Conservation (phyloP, 495 filamentous ascomycete genomes). For the Neurospora intermedia region DNA sequence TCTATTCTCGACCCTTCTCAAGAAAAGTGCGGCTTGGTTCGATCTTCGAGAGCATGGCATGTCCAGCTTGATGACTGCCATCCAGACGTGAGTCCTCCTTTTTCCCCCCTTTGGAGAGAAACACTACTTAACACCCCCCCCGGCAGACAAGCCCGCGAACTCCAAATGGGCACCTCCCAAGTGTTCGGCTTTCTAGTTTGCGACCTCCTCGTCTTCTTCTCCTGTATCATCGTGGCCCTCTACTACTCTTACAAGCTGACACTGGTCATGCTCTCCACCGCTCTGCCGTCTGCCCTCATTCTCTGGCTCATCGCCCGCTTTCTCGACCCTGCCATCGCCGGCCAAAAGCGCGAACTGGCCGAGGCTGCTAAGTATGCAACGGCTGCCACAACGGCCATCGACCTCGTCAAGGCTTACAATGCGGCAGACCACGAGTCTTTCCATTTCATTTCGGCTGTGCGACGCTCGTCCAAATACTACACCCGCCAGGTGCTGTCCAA, state of each 20-base stretch:
- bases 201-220: constrained; percentile 47
- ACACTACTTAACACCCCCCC: neutral
- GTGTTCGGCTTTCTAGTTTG: constrained; percentile 61
- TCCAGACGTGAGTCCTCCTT: constrained; percentile 57
- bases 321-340: constrained; percentile 55
- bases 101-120: neutral
- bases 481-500: constrained; percentile 54
- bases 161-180: constrained; percentile 70
- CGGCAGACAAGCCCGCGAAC: constrained; percentile 64
- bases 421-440: constrained; percentile 57
- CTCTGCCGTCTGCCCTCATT: constrained; percentile 55
- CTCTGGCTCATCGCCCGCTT: constrained; percentile 47
- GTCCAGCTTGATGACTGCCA: constrained; percentile 53
- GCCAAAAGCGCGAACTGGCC: constrained; percentile 57
- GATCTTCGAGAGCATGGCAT: constrained; percentile 63
- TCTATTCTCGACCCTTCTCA: constrained; percentile 56
- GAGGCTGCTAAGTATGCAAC: constrained; percentile 62
- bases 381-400: constrained; percentile 61
- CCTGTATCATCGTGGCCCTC: constrained; percentile 59
- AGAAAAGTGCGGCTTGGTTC: constrained; percentile 75
- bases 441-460: constrained; percentile 51
- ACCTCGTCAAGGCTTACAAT: constrained; percentile 82
- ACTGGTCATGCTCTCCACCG: constrained; percentile 63
- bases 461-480: constrained; percentile 52
- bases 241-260: constrained; percentile 78